phyloP scores from a whole-genome alignment of 495 filamentous ascomycete genomes.

The Xylaria sp. region DNA sequence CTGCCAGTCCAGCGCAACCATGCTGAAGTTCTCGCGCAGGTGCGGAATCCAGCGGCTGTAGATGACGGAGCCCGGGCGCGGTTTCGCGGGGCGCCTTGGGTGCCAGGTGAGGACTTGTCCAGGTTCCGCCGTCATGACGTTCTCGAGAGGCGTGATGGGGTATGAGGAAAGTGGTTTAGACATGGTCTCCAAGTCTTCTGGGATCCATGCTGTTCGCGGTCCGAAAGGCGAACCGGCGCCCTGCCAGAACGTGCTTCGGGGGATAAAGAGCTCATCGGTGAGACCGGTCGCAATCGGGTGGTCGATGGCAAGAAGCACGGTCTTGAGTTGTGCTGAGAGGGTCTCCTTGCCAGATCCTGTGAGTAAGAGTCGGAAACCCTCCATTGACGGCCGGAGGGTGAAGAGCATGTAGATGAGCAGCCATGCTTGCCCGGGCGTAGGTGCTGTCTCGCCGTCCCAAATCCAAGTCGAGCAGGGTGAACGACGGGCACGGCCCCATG shows the following conservation, averaged over 20 bases:
- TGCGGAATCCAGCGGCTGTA: conserved; percentile 75
- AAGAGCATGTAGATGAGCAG: conserved; percentile 66
- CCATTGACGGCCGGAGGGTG: conserved; percentile 59
- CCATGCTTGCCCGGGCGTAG: conserved; percentile 67
- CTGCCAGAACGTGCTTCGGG: conserved; percentile 69
- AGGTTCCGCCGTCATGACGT: conserved; percentile 57
- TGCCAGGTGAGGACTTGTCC: conserved; percentile 53
- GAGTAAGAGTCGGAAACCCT: conserved; percentile 61
- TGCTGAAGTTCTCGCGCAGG: conserved; percentile 69
- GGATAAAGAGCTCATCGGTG: conserved; percentile 48
- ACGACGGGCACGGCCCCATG: conserved; percentile 54
- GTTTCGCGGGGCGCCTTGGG: conserved; percentile 67
- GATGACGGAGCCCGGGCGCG: conserved; percentile 63
- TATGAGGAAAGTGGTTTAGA: conserved; percentile 55
- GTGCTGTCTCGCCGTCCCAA: conserved; percentile 45
- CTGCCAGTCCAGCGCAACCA: conserved; percentile 65
- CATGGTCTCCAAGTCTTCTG: conserved; percentile 43
- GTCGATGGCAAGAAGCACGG: conserved; percentile 58
- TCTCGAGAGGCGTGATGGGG: conserved; percentile 61
- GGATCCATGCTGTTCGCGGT: conserved; percentile 66
- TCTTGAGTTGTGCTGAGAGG: conserved; percentile 57
- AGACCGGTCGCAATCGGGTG: conserved; percentile 49
- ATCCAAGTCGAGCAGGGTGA: conserved; percentile 46
- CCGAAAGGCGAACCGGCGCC: conserved; percentile 70
- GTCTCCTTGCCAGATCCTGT: conserved; percentile 47